A percentile compares a stretch with the other conserved stretches of the same genome.
These are phyloP conservation scores for Schwanniomyces occidentalis DNA, from an alignment of 805 yeast genomes.

Conservation along the genomic window DNA sequence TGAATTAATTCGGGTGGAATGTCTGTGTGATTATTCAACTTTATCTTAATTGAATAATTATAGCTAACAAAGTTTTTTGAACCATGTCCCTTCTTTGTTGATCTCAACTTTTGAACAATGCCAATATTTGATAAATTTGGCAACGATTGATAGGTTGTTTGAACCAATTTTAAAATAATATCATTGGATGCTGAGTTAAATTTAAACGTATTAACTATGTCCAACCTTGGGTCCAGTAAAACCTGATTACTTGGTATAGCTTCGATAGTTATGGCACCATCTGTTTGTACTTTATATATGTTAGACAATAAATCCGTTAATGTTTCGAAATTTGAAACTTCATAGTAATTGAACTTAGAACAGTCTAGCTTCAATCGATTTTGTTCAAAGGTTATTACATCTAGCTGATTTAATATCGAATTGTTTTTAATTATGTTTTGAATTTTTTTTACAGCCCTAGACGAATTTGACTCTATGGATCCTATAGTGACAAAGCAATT, in stretches of 20 bases:
- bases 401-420: not conserved
- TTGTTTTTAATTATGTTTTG: not conserved
- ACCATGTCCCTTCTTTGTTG: constrained; percentile 22
- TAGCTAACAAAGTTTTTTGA: constrained; percentile 13
- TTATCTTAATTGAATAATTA: constrained; percentile 8
- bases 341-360: not conserved
- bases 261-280: constrained; percentile 1
- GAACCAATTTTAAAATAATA: constrained; percentile 3
- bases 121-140: constrained; percentile 5
- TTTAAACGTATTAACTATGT: constrained; percentile 1
- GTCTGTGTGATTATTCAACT: constrained; percentile 5
- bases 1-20: constrained; percentile 7
- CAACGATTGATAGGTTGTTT: constrained; percentile 5
- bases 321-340: not conserved
- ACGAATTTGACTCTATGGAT: not conserved
- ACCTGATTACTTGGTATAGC: constrained; percentile 1
- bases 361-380: not conserved
- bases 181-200: not conserved
- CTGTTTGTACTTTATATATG: not conserved
- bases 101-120: constrained; percentile 9
- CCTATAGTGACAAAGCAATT: not conserved
- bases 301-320: not conserved
- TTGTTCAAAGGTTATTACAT: not conserved
- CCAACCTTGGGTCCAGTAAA: not conserved
- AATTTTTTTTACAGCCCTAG: not conserved